Conservation (phyloP, 345 rosid species). For the Populus simonii region DNA sequence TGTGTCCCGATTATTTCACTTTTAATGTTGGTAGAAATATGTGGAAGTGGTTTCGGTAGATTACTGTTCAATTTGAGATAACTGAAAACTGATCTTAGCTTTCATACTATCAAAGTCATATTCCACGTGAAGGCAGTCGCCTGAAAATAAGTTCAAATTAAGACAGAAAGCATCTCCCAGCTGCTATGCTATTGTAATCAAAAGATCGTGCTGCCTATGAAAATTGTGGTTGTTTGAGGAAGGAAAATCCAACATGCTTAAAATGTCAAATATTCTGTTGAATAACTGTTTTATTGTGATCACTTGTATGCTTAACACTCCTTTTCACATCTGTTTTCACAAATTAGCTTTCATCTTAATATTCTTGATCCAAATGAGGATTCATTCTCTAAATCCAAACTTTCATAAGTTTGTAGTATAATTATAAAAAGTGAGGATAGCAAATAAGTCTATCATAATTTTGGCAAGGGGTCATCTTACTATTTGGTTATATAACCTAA, state of each 20-base stretch:
- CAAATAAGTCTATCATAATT: neutral
- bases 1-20: no score
- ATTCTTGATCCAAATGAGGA: neutral
- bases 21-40: neutral
- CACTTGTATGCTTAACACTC: neutral
- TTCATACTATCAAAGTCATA: no score
- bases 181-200: neutral
- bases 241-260: neutral
- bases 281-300: neutral
- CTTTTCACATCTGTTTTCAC: neutral
- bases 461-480: neutral
- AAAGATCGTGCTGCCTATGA: neutral
- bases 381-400: neutral
- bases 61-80: neutral
- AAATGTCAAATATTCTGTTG: neutral
- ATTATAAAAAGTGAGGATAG: neutral
- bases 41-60: neutral
- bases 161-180: neutral
- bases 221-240: neutral
- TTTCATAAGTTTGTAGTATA: neutral
- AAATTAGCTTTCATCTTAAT: neutral
- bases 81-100: neutral
- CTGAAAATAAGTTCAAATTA: neutral
- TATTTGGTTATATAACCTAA: neutral
- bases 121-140: neutral